Base-by-base conservation (phyloP, 768 basidiomycete genomes). In the Ephemerocybe angulata region DNA sequence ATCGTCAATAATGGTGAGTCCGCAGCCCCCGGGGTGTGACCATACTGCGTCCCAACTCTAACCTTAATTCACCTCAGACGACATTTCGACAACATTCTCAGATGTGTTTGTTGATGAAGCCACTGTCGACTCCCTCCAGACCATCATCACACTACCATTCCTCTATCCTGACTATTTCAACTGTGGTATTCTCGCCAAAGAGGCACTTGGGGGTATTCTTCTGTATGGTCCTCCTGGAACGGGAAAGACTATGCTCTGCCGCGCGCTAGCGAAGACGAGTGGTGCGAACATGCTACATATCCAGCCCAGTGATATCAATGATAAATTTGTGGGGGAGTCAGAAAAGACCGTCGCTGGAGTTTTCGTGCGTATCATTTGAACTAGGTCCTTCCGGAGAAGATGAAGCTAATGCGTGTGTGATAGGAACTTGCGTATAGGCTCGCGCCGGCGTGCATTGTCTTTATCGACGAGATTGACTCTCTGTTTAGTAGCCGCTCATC, bases 391-490 rank as follows among this genome's bases (percentile, higher is more conserved):
- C 11, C 33, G 19, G 29, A 17, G 4, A n/a, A 10, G 30, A 30
- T 31, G 24, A 19, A 22, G n/a, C n/a, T 41, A 52, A 27, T 33
- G 11, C 30, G 24, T 40, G 28, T 53, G 13, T 87, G 7, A 11
- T 33, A 90, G 70, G 82, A 82, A 19, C 77, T 90, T 17, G 89
- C 89, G 17, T 71, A 77, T 44, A 88, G 88, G 66, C 77, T 86
- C 19, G 84, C 88, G 58, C 88, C 88, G n/a, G n/a, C n/a, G 1
- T 76, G 80, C 48, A 87, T 90, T 65, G 85, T 90, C 54, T 90
- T 90, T 69, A 86, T 90, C 60, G 89, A 90, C 63, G 88, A 90
- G 69, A 88, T 90, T 58, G 88, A 90, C 59, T 82, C 83, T 0
- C 81, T 90, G 64, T 70, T 90, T 30, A 28, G 55, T 25, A 51